Base-by-base conservation (phyloP, 495 filamentous ascomycete genomes). In the Aspergillus mulundensis region DNA sequence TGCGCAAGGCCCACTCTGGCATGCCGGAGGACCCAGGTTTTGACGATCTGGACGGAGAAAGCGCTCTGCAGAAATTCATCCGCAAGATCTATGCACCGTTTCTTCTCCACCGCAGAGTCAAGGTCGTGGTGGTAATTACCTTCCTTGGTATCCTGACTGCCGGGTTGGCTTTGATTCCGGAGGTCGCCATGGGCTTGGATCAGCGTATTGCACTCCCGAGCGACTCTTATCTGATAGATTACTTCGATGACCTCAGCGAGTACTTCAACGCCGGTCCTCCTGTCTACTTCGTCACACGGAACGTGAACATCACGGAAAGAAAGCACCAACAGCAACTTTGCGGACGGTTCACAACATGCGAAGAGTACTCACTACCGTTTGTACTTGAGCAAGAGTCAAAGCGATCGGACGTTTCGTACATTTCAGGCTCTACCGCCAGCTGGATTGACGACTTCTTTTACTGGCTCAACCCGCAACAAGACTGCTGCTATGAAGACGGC, bases 361-460 rank as follows among this genome's bases (percentile, higher is more conserved):
- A 94, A 56, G 79, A 86, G 43, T 81, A 87, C 53, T 96, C 91
- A 7, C 77, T 97, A 10, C 82, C 89, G 24, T 97, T 95, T 61
- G 79, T 96, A 2, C 76, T 98, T 7, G 94, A 97, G 63, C 87
- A 89, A 66, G 94, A 98, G 72, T 84, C 93, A 4, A 97, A 96
- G 71, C 82, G 95, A 15, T 79, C 91, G 0, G 80, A 93, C n/a
- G 80, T 90, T 5, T 96, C 91, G 3, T 97, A 95, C 70, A 88
- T 98, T 57, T 77, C 89, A n/a, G 86, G 90, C n/a, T 84, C 91
- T 0, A 85, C 91, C 5, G 94, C 94, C 18, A 96, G 89, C 66
- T 98, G 94, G 94, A 78, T 98, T 25, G 94, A 98, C 67, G 94
- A 98, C 64, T 96, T 89, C 70, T 89, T 97, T 71, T 83, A 88